phyloP scores from a whole-genome alignment of 768 basidiomycete genomes.

The Tylopilus sp. region DNA sequence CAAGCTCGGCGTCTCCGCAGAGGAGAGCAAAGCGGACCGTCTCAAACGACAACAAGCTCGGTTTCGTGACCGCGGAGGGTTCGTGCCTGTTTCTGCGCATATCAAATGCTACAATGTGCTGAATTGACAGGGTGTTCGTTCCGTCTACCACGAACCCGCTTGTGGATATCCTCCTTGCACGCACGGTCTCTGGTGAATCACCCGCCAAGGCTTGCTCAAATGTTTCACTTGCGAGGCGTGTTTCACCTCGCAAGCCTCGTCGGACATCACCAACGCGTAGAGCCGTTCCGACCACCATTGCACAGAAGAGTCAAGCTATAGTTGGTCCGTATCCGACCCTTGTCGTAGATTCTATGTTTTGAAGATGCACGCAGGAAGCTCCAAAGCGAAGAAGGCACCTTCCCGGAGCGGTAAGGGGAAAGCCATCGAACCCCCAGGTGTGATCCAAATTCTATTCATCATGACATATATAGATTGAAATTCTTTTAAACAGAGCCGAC shows the following conservation, averaged over 20 bases:
- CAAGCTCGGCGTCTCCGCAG: conserved; percentile 36
- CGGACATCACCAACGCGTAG: conserved; percentile 1
- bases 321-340: conserved; percentile 12
- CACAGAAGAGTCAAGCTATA: not conserved
- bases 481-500: not conserved
- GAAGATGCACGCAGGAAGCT: conserved; percentile 9
- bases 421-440: conserved; percentile 3
- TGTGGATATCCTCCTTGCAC: conserved; percentile 50
- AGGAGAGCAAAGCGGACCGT: conserved; percentile 60
- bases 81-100: conserved; percentile 16
- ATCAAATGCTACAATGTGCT: not conserved
- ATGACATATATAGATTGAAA: not conserved
- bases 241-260: not conserved
- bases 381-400: conserved; percentile 5
- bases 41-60: conserved; percentile 61
- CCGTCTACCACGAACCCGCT: conserved; percentile 49
- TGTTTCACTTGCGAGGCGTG: not conserved
- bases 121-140: conserved; percentile 45
- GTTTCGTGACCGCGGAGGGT: conserved; percentile 69
- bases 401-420: conserved; percentile 13
- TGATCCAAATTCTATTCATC: not conserved
- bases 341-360: not conserved
- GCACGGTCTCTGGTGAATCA: conserved; percentile 45
- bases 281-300: not conserved
- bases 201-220: conserved; percentile 33